Percentiles rank a stretch among this genome's conserved stretches.
These are phyloP conservation scores for Lizonia empirigonia DNA, from an alignment of 2,329 filamentous ascomycete species.

Conservation along the genomic window DNA sequence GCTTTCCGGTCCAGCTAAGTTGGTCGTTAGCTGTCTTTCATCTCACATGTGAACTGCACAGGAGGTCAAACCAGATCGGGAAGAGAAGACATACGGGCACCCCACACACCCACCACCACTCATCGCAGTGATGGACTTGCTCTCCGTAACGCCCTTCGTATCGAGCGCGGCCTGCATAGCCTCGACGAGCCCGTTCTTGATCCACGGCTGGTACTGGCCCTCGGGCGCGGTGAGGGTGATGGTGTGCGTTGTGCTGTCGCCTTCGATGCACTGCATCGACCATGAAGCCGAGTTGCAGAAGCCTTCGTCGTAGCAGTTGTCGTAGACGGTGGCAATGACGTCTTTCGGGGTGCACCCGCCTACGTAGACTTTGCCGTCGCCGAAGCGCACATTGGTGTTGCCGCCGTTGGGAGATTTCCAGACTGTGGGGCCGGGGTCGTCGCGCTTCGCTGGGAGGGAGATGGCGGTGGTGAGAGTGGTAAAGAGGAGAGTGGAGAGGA, in stretches of 20 bases:
- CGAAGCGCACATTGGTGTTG: conserved; percentile 2
- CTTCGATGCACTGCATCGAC: conserved; percentile 1
- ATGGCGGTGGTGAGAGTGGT: background rate
- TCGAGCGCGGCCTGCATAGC: too few relatives aligned
- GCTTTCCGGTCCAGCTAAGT: too few relatives aligned
- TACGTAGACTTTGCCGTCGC: conserved; percentile 6
- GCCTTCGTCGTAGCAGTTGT: conserved; percentile 13
- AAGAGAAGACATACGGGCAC: too few relatives aligned
- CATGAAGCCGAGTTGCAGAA: conserved; percentile 7
- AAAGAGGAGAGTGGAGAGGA: background rate
- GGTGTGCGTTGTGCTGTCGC: background rate
- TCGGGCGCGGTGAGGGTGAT: conserved; percentile 7
- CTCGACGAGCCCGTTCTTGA: too few relatives aligned
- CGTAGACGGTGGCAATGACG: conserved; percentile 2
- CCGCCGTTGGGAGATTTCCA: conserved; percentile 6
- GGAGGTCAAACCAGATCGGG: too few relatives aligned
- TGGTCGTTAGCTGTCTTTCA: too few relatives aligned
- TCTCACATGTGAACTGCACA: too few relatives aligned
- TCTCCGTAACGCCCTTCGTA: too few relatives aligned
- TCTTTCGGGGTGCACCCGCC: background rate
- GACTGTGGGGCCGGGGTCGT: background rate
- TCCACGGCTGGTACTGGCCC: conserved; percentile 12
- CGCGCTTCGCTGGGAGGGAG: background rate
- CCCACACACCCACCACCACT: too few relatives aligned
- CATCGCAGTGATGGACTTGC: too few relatives aligned